Conservation (phyloP, 164 flowering plant species). For the Magnolia officinalis region DNA sequence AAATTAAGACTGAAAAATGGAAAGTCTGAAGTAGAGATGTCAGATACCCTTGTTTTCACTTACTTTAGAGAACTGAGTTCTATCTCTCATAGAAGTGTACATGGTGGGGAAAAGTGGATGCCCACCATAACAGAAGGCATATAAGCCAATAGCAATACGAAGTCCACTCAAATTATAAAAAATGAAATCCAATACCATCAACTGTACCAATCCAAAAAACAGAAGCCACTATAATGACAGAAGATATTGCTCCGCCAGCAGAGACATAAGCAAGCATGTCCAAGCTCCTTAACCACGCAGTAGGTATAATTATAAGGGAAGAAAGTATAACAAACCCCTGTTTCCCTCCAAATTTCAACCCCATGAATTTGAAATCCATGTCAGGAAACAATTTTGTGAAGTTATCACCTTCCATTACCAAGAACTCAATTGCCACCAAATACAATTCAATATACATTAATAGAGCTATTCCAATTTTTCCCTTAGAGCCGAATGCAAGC, state of each 20-base stretch:
- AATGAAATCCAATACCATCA: slow-evolving; percentile 61
- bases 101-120: slow-evolving; percentile 88
- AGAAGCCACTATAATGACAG: slow-evolving; percentile 41
- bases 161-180: slow-evolving; percentile 48
- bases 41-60: background rate
- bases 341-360: slow-evolving; percentile 16
- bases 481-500: slow-evolving; percentile 64
- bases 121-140: slow-evolving; percentile 69
- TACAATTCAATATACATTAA: slow-evolving; percentile 61
- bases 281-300: slow-evolving; percentile 55
- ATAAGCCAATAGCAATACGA: slow-evolving; percentile 66
- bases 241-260: slow-evolving; percentile 65
- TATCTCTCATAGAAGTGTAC: slow-evolving; percentile 64
- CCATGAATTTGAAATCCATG: slow-evolving; percentile 8
- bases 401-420: slow-evolving; percentile 84
- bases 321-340: slow-evolving; percentile 40
- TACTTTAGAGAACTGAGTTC: slow-evolving; percentile 60
- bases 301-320: slow-evolving; percentile 59
- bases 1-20: background rate
- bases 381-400: slow-evolving; percentile 52
- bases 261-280: slow-evolving; percentile 53
- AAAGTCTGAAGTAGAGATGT: no score
- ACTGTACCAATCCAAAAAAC: slow-evolving; percentile 52
- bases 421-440: slow-evolving; percentile 58
- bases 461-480: slow-evolving; percentile 39